Base-by-base conservation (phyloP, 2,329 filamentous ascomycete genomes). In the Trichoderma sp. region DNA sequence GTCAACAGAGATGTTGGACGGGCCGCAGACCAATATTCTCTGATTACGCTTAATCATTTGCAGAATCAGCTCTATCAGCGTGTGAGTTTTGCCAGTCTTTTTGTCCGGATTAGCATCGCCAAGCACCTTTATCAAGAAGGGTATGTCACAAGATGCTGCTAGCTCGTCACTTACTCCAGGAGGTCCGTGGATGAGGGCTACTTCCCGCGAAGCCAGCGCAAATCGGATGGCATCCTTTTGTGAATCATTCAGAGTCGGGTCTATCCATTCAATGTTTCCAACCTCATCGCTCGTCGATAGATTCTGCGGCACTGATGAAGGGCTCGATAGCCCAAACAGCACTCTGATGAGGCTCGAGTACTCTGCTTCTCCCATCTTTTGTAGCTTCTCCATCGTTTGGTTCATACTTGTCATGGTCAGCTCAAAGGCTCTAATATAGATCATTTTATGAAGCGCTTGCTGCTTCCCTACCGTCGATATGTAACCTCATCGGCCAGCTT, bases 1-100 rank as follows among this genome's bases (percentile, higher is more conserved):
- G 85, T 99, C 96, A 1, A 99, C 96, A 0, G 93, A 96, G 74
- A 99, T 94, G 77, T 99, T 99, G 34, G 93, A 97, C 0, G 96
- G 96, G 0, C 95, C 96, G 75, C 96, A 98, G n/a, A 98, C 95
- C 1, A 98, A 85, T 13, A 98, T 84, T 1, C 94, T 88, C 66
- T 90, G 85, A 39, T 89, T 86, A 28, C 88, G 87, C 76, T 90
- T 90, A 66, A 96, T 83, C 73, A 98, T 83, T 76, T 99, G 96
- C n/a, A 96, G 84, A 70, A 99, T 97, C 14, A 99, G 84, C 79
- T 99, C 96, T 70, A 99, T 95, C 49, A 99, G 82, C 0, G 96
- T 98, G 77, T 98, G 95, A 0, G 96, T 99, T 79, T 99, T 99
- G 59, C 96, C 96, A 0, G 96, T 99, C 84, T 90, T 68, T 5